These are phyloP conservation scores for Hortiboletus flavorubellus DNA, from an alignment of 768 basidiomycete species.

Conservation along the genomic window DNA sequence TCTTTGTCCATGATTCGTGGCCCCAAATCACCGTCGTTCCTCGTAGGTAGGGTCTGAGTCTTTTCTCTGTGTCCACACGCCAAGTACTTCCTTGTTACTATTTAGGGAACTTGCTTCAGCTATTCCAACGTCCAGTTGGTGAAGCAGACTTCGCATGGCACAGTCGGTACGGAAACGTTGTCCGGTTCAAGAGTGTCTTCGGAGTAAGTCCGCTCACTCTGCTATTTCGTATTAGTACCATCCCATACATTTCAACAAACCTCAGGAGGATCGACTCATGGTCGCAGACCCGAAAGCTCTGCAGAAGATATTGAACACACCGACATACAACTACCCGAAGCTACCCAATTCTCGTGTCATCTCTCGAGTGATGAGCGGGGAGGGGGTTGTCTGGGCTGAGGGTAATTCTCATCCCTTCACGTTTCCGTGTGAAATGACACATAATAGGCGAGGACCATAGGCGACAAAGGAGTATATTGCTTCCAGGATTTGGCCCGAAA, in stretches of 20 bases:
- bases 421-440: conserved; percentile 10
- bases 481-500: conserved; percentile 51
- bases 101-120: conserved; percentile 25
- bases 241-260: not conserved
- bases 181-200: conserved; percentile 23
- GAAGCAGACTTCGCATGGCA: conserved; percentile 32
- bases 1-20: conserved; percentile 15
- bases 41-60: conserved; percentile 7
- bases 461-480: conserved; percentile 50
- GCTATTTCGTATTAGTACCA: not conserved
- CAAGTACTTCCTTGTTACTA: conserved; percentile 11
- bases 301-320: conserved; percentile 37
- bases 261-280: conserved; percentile 43
- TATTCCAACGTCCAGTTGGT: conserved; percentile 24
- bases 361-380: conserved; percentile 22
- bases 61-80: not conserved
- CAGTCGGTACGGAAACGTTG: conserved; percentile 24
- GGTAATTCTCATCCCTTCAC: conserved; percentile 21
- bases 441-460: conserved; percentile 40
- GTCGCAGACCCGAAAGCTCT: conserved; percentile 46
- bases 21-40: conserved; percentile 14
- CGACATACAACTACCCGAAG: conserved; percentile 42
- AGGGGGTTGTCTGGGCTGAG: conserved; percentile 38
- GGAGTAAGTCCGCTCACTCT: conserved; percentile 13
- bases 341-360: conserved; percentile 19